Evolutionary conservation across 108 stramenopile genomes (phyloP), one percentile per base, ranked within the genome.

Genomic region (Nitzschia palea): DNA sequence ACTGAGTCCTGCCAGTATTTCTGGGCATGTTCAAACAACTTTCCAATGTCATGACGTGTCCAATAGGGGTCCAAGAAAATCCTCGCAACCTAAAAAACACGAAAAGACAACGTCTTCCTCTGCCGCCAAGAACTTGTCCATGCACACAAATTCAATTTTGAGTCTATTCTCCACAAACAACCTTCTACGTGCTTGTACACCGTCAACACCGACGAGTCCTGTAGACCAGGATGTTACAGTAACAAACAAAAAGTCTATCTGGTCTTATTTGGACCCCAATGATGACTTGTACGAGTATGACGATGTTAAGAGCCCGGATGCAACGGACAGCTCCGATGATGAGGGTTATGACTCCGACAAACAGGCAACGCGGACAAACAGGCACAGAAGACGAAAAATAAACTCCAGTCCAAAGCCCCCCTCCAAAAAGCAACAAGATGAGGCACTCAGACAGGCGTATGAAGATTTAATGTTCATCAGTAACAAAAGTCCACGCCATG

Each of bases 391-490:
- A 48, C 8, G 47, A 20, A 8, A 18, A 48, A 8, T 20, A 20
- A 8, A 48, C 18, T 20, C n/a, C 18, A 14, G 37, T 5, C 37
- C 40, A 1, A 23, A 40, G 6, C 51, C 14, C 17, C 20, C 23
- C 20, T 42, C 36, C 9, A 8, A 60, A 26, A 40, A n/a, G 15
- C 40, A 36, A 10, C 18, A 22, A 32, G 26, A 12, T 3, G 54
- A 32, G 4, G 40, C 59, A 15, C 43, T 34, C 23, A 36, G 27
- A 2, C 36, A 26, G 20, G 59, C 59, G 1, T 60, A 60, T 20
- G 40, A 37, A 60, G 59, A 60, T 60, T 43, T 60, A 32, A 60
- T 60, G 59, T 43, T 60, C 18, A 60, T 60, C 18, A 48, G 22
- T 20, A 18, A 48, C 47, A 12, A 20, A 20, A 12, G 18, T 5